Evolutionary conservation across 2,329 filamentous ascomycete genomes (phyloP).

Genomic region (Fusarium sp.): DNA sequence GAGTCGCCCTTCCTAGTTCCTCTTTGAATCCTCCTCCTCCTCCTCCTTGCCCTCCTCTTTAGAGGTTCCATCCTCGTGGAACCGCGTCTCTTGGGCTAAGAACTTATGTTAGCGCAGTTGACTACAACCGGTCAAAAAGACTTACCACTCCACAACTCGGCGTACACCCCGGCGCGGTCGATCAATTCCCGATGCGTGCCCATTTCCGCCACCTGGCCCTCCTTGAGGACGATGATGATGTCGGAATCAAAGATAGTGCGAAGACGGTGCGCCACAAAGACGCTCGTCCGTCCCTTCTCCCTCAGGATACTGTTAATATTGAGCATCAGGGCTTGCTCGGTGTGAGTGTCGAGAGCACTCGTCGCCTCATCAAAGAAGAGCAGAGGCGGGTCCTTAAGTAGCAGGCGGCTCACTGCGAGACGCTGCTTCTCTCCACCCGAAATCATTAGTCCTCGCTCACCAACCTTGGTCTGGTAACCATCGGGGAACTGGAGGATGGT

Average conservation of each 20-base stretch:
- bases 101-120: constrained; percentile 21
- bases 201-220: constrained; percentile 88
- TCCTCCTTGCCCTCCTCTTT: constrained; percentile 54
- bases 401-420: constrained; percentile 84
- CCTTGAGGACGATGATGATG: constrained; percentile 90
- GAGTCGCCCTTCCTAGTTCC: constrained; percentile 10
- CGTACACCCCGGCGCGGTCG: constrained; percentile 84
- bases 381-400: constrained; percentile 91
- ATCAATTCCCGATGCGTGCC: constrained; percentile 91
- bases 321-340: constrained; percentile 88
- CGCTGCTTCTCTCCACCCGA: constrained; percentile 95
- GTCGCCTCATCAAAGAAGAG: constrained; percentile 98
- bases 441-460: constrained; percentile 97
- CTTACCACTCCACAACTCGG: constrained; percentile 91
- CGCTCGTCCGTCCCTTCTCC: constrained; percentile 90
- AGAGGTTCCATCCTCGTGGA: constrained; percentile 63
- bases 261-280: constrained; percentile 94
- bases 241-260: constrained; percentile 96
- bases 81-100: constrained; percentile 75
- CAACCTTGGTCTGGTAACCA: constrained; percentile 93
- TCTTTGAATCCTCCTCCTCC: constrained; percentile 21
- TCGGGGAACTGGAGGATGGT: constrained; percentile 85
- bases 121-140: constrained; percentile 32
- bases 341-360: constrained; percentile 92
- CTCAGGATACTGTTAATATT: constrained; percentile 95